Base-by-base conservation (phyloP, 2,329 filamentous ascomycete species). In the Plectosphaerella cucumerina region DNA sequence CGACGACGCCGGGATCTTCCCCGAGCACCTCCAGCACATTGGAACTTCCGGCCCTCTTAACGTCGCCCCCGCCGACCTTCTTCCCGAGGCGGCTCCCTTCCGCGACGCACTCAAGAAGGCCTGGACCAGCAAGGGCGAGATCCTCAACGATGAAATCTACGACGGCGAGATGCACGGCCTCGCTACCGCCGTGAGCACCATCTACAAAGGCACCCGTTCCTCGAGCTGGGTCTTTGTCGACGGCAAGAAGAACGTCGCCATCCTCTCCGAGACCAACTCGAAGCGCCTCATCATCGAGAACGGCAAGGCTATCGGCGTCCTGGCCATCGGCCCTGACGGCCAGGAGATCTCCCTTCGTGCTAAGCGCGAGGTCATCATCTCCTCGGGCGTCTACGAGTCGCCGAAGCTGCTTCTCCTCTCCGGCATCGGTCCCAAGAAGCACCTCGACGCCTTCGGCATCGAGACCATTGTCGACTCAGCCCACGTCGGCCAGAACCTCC, bases 351-450 rank as follows among this genome's bases (percentile, higher is more conserved):
- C 59, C 31, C 70, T 83, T 54, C 66, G 64, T 6, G 77, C 80
- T 35, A 72, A 64, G 21, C 57, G 75, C 67, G 75, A 79, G 59
- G 75, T 77, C 9, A 76, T 71, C 10, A 62, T 79, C 3, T 71
- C 71, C 0, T 62, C 67, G 15, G 84, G 84, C 17, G 75, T 80
- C 1, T 86, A 80, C 65, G 83, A 86, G 66, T 77, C 78, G 2
- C 82, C 83, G 6, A 84, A 87, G 63, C 66, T 88, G 3, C 77
- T 88, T 12, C 81, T 84, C 67, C 75, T 86, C 2, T 80, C 74
- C 48, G 85, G 85, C n/a, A 74, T 87, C 33, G 84, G 84, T 0
- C 81, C 82, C 0, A 59, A 65, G 11, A 61, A 68, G 0, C 76
- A 84, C 56, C 73, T 88, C 6, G 55, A 71, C 18, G 68, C 70